Percentiles rank a stretch among this genome's conserved stretches.
Evolutionary conservation across 2,329 filamentous ascomycete species (phyloP).

Genomic region (Talaromyces sp.): DNA sequence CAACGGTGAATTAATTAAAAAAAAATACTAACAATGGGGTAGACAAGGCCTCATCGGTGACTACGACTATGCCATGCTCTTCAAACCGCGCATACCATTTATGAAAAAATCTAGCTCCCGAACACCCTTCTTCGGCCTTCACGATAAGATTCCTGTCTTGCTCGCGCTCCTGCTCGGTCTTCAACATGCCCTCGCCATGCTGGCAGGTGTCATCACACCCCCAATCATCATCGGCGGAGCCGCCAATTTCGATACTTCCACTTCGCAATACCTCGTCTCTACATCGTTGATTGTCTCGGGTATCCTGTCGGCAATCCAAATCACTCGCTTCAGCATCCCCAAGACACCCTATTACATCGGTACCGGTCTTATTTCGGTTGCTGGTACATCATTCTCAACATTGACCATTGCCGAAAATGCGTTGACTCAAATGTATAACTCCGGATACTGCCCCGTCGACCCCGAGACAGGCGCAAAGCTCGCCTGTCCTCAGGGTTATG

Average conservation of each 20-base stretch:
- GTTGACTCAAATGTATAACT: conserved; percentile 62
- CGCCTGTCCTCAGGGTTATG: conserved; percentile 66
- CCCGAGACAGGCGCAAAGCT: conserved; percentile 53
- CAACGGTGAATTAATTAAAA: too few species aligned
- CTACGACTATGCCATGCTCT: conserved; percentile 89
- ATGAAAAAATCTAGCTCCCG: conserved; percentile 61
- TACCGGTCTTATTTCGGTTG: conserved; percentile 66
- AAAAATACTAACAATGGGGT: background rate
- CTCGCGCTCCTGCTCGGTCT: conserved; percentile 66
- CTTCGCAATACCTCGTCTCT: conserved; percentile 66
- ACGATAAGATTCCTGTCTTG: conserved; percentile 67
- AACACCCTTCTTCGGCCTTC: conserved; percentile 69
- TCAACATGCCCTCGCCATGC: conserved; percentile 68
- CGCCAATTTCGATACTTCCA: conserved; percentile 56
- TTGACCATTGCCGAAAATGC: conserved; percentile 64
- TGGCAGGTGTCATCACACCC: conserved; percentile 61
- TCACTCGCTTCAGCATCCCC: conserved; percentile 63
- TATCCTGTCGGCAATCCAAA: conserved; percentile 64
- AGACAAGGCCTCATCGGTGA: conserved; percentile 74
- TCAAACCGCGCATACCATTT: conserved; percentile 79
- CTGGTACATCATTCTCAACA: conserved; percentile 67
- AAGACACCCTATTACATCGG: conserved; percentile 63
- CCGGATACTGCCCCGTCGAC: conserved; percentile 61
- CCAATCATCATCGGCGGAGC: conserved; percentile 63
- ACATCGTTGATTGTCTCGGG: conserved; percentile 68